Base-by-base conservation (phyloP, 768 basidiomycete genomes). In the Pleurotus tuoliensis region DNA sequence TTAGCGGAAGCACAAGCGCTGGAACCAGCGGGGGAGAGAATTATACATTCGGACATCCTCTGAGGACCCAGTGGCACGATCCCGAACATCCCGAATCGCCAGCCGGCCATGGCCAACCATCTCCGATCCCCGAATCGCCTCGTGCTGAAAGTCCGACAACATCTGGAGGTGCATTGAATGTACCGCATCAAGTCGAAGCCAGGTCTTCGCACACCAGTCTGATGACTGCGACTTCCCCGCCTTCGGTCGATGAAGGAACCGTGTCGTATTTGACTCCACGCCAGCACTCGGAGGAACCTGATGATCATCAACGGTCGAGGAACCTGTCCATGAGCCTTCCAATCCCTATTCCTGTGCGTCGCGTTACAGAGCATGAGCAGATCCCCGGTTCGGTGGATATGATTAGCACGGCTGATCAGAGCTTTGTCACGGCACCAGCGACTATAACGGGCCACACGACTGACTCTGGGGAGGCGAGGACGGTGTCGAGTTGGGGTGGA, bases 41-140 rank as follows among this genome's bases (percentile, higher is more conserved):
- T 65, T 78, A 89, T 66, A 91, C 89, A 7, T 92, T 91, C 69
- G 90, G 90, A 11, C 78, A 83, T 20, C 79, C 77, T 0, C 70
- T 84, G 67, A 66, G 77, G 55, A 66, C 77, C 67, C 63, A 72
- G 51, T 67, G 71, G 63, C 71, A 65, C 47, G 59, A 61, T 22
- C 66, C 56, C 12, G 73, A 60, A 39, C 66, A 54, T 27, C 59
- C 56, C 34, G 41, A 16, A 11, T 58, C 51, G 25, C 56, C 47
- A 30, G 63, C 60, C 3, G 62, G 61, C 46, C 56, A 56, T 12
- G 63, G 64, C 5, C 53, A 64, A 20, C 64, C 64, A 8, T 49
- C 60, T 18, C 56, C 55, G 18, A 13, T 56, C 55, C 47, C 57
- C n/a, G 39, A 59, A 48, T 39, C 55, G 39, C 41, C 24, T 55